Evolutionary conservation across 331 rosid genomes (phyloP), one percentile per base, ranked within the genome.

Genomic region (Erythrophleum ivorense): DNA sequence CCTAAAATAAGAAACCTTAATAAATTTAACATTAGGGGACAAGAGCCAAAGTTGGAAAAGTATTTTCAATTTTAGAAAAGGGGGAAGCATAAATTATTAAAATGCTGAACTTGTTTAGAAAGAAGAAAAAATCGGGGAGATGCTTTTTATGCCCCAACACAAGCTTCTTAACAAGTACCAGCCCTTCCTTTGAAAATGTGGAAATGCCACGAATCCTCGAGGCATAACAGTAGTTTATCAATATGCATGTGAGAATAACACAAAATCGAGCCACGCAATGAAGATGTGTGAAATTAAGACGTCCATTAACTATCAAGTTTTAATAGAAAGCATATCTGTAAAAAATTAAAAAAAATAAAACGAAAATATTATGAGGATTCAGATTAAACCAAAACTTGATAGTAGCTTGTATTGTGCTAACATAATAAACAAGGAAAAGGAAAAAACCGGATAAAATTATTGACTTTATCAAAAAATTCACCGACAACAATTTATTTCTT

Each of bases 401-500:
- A 43, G 46, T 5, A 43, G 46, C 8, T 43, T 43, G 46, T 5
- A 6, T 5, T 4, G 46, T 43, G 46, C 46, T 6, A 43, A 7
- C 7, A 3, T 43, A 43, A 43, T 43, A 4, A 43, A 43, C 46
- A 43, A 1, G 8, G 46, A 43, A 43, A 43, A 43, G 5, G 46
- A 1, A 3, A 38, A 6, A 5, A 31, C 9, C 13, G 36, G 48
- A 63, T 24, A 74, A 71, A 40, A 75, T 41, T 13, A 34, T 36
- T 65, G 54, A 65, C 57, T 52, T 65, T 21, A 11, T 66, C 29
- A 9, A 66, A 13, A 65, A 53, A 36, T 62, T 73, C 78, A 66
- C 5, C 1, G 54, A 0, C 31, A 24, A 29, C n/a, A 31, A 8
- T 7, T 9, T 38, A 38, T 0, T 38, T 38, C 3, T 38, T 38